Percentiles rank a stretch among this genome's conserved stretches.
phyloP scores from a whole-genome alignment of 192 early-diverging fungal genomes.

The Backusella tarrabulga region DNA sequence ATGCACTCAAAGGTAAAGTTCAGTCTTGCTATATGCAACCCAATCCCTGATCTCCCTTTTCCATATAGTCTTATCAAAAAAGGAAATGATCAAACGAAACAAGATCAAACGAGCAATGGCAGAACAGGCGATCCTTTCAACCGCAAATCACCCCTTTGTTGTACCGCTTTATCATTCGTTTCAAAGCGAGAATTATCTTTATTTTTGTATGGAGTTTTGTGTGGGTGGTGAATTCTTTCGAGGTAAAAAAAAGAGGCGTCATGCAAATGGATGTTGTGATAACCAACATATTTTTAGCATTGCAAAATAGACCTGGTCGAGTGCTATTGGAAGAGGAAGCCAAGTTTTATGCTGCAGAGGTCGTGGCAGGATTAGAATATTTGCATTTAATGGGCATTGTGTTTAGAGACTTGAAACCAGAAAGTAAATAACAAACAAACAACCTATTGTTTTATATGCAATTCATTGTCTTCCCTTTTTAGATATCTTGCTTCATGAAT shows the following conservation, averaged over 20 bases:
- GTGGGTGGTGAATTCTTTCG: conserved; percentile 88
- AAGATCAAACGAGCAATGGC: conserved; percentile 96
- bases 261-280: background rate
- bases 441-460: background rate
- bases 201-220: conserved; percentile 91
- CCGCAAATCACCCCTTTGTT: conserved; percentile 87
- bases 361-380: conserved; percentile 93
- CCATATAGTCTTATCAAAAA: conserved; percentile 74
- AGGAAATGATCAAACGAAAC: conserved; percentile 96
- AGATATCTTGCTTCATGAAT: conserved; percentile 89
- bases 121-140: conserved; percentile 94
- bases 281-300: conserved; percentile 37
- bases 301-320: conserved; percentile 87
- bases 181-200: conserved; percentile 83
- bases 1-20: conserved; percentile 32
- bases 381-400: conserved; percentile 95
- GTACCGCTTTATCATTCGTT: conserved; percentile 90
- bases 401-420: conserved; percentile 97
- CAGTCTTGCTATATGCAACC: no score
- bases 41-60: background rate
- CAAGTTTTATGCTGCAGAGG: conserved; percentile 97
- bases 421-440: conserved; percentile 50
- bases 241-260: conserved; percentile 21
- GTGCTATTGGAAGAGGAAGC: conserved; percentile 87
- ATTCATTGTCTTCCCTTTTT: background rate